Evolutionary conservation across 106 monocot genomes (phyloP), one percentile per base, ranked within the genome.

Genomic region (Vanilla planifolia): DNA sequence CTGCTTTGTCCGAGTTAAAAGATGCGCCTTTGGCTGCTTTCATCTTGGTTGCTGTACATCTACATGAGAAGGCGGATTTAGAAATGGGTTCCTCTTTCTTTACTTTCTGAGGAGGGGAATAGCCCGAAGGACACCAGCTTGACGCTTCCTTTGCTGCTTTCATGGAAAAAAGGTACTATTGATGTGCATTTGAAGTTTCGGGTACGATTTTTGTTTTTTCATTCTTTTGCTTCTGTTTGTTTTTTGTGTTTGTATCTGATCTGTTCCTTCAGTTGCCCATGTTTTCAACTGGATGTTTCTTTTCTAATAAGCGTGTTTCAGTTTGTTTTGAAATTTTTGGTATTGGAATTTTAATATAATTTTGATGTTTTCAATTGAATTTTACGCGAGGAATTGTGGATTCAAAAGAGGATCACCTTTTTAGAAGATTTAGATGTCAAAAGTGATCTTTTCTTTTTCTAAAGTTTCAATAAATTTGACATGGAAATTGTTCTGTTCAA

Each of bases 11-110:
- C 20, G 16, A 50, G 50, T 24, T 50, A 50, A 50, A 50, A 25
- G 13, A 50, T 22, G 2, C 26, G 26, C 24, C 50, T 50, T 50
- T 50, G 50, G 50, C 50, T 22, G 50, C 50, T 50, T 8, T 26
- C 50, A 7, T 7, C 24, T 50, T 50, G 26, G 25, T 50, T 50
- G 50, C 50, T 26, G 50, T 26, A 50, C 50, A 26, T 50, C 50
- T 50, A 5, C 26, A 24, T 1, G 13, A 50, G 21, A 10, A 13
- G 4, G 25, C 8, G 24, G 50, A 4, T 50, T 50, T 11, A 24
- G 11, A 50, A 50, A 11, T 48, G 24, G 13, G 24, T 50, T 50
- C 26, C 9, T 13, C 26, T 50, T 50, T 50, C 50, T 50, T 50
- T 7, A 10, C 50, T 13, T 50, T 11, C 25, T 50, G 25, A 26